Evolutionary conservation across 2,329 filamentous ascomycete genomes (phyloP), one percentile per base, ranked within the genome.

Genomic region (Lanzia echinophila): DNA sequence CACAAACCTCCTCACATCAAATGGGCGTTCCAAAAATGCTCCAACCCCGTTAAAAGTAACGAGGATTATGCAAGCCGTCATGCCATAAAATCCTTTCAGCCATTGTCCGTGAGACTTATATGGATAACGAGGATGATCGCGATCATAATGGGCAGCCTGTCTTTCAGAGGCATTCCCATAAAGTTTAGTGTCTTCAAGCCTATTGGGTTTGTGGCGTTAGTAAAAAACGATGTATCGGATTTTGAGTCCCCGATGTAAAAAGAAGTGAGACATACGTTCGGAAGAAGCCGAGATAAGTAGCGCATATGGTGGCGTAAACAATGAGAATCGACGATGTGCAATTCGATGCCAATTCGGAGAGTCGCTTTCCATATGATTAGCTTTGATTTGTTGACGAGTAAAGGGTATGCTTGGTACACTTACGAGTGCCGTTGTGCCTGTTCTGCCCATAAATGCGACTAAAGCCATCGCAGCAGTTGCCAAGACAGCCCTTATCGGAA

Each of bases 51-150:
- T 72, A 58, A 71, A 71, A 2, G 69, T 32, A 3, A 70, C 59
- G 0, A 72, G 56, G 10, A 72, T 59, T 3, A 63, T 59, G 45
- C 68, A 71, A 0, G 67, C 65, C 4, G 65, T 50, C 45, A 72
- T 52, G 1, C 68, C 70, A 47, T 69, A 71, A 31, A 57, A 62
- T 1, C 67, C 70, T 57, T 70, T 71, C 32, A 72, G 59, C 68
- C 69, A 72, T 58, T 72, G 70, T 0, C 68, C 69, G 48, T 71
- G 69, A 0, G 69, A 70, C 56, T 71, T 71, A 54, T 71, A 72
- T 0, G 69, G 69, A 42, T 72, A 71, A 12, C 65, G 60, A 1
- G 66, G 63, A 54, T 68, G 65, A 50, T 70, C 62, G 13, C 69
- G 65, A 55, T 71, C 66, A 57, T 70, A 71, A 47, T 53, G 62